These are phyloP conservation scores for Ceratocystis cubensis DNA, from an alignment of 2,329 filamentous ascomycete species.

Conservation along the genomic window DNA sequence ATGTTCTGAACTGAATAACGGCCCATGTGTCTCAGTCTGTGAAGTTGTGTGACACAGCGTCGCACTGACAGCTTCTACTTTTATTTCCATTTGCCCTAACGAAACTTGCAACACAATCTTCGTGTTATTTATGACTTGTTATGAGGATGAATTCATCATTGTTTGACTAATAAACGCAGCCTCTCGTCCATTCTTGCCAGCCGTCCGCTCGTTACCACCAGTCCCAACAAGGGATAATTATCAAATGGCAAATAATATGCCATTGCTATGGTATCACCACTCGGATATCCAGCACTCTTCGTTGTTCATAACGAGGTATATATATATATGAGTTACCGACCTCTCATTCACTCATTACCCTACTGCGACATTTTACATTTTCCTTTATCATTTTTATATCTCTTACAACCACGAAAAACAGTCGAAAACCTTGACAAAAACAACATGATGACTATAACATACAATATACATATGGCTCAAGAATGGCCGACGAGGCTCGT, in stretches of 20 bases:
- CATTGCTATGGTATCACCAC: constrained; percentile 11
- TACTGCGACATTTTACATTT: constrained; percentile 23
- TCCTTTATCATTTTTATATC: constrained; percentile 22
- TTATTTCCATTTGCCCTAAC: neutral
- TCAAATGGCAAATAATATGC: neutral
- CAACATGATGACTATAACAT: neutral
- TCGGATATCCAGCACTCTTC: constrained; percentile 15
- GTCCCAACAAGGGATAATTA: constrained; percentile 3
- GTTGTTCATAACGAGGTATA: neutral
- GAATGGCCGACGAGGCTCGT: constrained; percentile 5
- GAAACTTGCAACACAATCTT: neutral
- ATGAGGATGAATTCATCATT: neutral
- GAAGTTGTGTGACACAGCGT: neutral
- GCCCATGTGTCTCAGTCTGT: neutral
- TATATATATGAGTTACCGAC: constrained; percentile 22
- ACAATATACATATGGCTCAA: constrained; percentile 13
- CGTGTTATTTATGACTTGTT: neutral
- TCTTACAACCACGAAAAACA: constrained; percentile 19
- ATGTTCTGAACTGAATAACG: neutral
- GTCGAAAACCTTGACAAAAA: constrained; percentile 18
- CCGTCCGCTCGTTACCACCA: constrained; percentile 5
- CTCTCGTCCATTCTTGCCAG: neutral
- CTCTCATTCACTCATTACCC: constrained; percentile 28
- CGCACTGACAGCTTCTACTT: neutral
- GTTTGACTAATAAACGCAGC: constrained; percentile 6